Base-by-base conservation (phyloP, 495 filamentous ascomycete species). In the Clohesyomyces aquaticus region DNA sequence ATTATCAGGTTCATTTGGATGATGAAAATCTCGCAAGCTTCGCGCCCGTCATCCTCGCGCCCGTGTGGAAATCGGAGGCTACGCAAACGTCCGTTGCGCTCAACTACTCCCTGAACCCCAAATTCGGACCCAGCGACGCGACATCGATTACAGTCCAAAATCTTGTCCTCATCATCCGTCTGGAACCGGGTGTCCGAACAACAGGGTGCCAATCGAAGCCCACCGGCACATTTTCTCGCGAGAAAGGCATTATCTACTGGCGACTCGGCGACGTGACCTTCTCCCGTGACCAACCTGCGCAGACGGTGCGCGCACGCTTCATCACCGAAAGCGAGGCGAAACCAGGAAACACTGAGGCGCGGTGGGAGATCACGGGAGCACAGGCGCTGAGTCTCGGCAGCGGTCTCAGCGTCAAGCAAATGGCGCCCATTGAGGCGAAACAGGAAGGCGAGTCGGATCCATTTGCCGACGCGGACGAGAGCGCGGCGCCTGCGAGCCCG, bases 1-100 rank as follows among this genome's bases (percentile, higher is more conserved):
- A 93, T 63, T 98, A 98, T 73, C 89, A 93, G 74, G 78, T 96
- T n/a, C 91, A 96, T 66, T 72, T 92, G 27, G 88, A 94, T 27
- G 81, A 81, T 46, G 63, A 76, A 18, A 83, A 83, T 55, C 75
- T 85, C 14, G 78, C 82, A 25, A 72, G 84, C n/a, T 88, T 89
- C 69, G 86, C 87, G 21, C 94, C 95, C 0, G 77, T 98, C 26
- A 80, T 88, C 47, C 79, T 97, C 66, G 88, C 84, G 38, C 87
- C 93, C 25, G 83, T 81, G 4, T 97, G 93, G 91, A 91, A 92
- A 57, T 78, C 89, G 6, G 90, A 96, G 71, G 81, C 87, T 38
- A 85, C 87, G 51, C 92, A 96, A 72, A 83, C 91, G 22, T 91
- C 88, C 45, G 85, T 94, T 21, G 85, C 97, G 23, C 76, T 98